These are phyloP conservation scores for Arabis hirsuta DNA, from an alignment of 345 rosid genomes.

Conservation along the genomic window DNA sequence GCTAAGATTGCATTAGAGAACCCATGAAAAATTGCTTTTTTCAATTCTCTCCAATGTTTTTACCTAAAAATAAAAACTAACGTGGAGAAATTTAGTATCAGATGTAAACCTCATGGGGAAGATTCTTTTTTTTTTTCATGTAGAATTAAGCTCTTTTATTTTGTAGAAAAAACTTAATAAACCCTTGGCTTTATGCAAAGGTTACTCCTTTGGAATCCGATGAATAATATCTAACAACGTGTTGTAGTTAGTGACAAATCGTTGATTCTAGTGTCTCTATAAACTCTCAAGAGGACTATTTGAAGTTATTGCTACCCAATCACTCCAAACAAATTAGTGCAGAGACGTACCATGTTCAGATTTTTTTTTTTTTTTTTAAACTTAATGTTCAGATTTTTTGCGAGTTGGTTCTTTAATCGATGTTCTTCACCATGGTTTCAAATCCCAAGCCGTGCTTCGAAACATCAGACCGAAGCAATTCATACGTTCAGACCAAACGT, in stretches of 20 bases:
- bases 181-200: conserved; percentile 29
- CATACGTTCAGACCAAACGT: too few relatives aligned
- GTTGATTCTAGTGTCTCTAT: not conserved
- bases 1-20: conserved; percentile 45
- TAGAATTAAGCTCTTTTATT: conserved; percentile 11
- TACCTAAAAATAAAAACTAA: not conserved
- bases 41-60: conserved; percentile 5
- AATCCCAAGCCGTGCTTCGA: too few relatives aligned
- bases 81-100: not conserved
- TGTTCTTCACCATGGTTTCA: too few relatives aligned
- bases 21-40: conserved; percentile 50
- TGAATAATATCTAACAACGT: conserved; percentile 19
- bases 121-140: conserved; percentile 26
- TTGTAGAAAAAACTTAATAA: not conserved
- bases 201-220: conserved; percentile 2
- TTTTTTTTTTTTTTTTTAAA: too few relatives aligned
- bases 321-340: too few relatives aligned
- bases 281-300: conserved; percentile 18
- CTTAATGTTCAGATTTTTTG: too few relatives aligned
- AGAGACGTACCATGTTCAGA: too few relatives aligned
- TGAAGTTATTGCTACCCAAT: not conserved
- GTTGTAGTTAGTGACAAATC: conserved; percentile 24
- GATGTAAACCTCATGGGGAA: conserved; percentile 7
- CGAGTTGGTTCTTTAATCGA: too few relatives aligned
- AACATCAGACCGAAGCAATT: too few relatives aligned